Evolutionary conservation across 768 basidiomycete genomes (phyloP).

Genomic region (Pholiota conissans): DNA sequence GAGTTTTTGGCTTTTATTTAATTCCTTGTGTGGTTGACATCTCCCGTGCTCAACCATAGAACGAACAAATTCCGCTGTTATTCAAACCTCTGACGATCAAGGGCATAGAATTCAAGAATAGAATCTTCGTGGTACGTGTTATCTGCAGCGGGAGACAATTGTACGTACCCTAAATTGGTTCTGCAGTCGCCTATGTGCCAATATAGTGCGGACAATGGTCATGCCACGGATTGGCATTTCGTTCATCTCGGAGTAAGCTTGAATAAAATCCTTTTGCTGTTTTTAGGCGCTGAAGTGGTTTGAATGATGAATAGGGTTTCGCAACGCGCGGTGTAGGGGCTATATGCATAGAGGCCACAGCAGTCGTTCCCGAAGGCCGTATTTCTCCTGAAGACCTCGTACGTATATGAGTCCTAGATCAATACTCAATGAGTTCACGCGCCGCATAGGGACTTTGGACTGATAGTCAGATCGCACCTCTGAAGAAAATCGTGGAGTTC

Average conservation of each 20-base stretch:
- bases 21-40: not conserved
- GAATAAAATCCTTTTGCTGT: not conserved
- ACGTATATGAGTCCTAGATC: conserved; percentile 8
- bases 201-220: conserved; percentile 73
- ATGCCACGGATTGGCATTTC: conserved; percentile 82
- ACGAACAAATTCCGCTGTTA: conserved; percentile 50
- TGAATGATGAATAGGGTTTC: conserved; percentile 42
- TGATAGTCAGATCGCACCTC: conserved; percentile 70
- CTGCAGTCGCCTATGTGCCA: conserved; percentile 70
- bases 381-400: conserved; percentile 78
- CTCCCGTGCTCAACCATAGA: conserved; percentile 32
- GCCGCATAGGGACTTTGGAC: conserved; percentile 62
- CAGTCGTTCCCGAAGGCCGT: conserved; percentile 72
- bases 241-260: conserved; percentile 70
- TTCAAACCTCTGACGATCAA: conserved; percentile 68
- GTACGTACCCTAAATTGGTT: conserved; percentile 29
- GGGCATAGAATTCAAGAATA: conserved; percentile 68
- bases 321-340: conserved; percentile 72
- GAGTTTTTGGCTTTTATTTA: not conserved
- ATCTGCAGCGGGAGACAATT: not conserved
- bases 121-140: conserved; percentile 61
- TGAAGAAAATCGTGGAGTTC: conserved; percentile 74
- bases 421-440: conserved; percentile 18
- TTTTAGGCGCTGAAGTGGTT: not conserved
- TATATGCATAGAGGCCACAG: conserved; percentile 74